Evolutionary conservation across 2,329 filamentous ascomycete species (phyloP).

Genomic region (Westerdykella ornata): DNA sequence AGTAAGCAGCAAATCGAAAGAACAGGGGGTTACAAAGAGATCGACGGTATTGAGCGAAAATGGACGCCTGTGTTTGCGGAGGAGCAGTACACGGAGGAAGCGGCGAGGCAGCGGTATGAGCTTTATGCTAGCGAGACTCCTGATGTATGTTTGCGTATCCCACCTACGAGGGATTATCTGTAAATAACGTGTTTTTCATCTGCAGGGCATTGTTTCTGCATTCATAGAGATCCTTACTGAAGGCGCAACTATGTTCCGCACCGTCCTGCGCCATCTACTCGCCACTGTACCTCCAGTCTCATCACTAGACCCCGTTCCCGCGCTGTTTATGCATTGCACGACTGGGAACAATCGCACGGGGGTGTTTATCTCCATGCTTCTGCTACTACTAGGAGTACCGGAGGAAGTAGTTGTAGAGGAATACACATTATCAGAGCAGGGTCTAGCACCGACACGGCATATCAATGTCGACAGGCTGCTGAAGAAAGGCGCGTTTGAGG

Average conservation of each 20-base stretch:
- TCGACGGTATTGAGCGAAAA: conserved; percentile 43
- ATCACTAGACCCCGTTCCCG: conserved; percentile 27
- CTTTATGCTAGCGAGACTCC: conserved; percentile 52
- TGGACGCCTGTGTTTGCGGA: conserved; percentile 60
- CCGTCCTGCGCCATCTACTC: conserved; percentile 55
- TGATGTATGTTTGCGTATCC: conserved; percentile 25
- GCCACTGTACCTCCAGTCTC: conserved; percentile 11
- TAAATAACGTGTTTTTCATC: background rate
- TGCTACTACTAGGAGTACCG: conserved; percentile 55
- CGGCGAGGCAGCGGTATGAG: conserved; percentile 52
- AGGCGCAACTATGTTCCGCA: conserved; percentile 48
- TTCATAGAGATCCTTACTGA: conserved; percentile 55
- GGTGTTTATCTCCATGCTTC: conserved; percentile 57
- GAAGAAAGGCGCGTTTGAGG: conserved; percentile 44
- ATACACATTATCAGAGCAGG: conserved; percentile 59
- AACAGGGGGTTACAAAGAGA: conserved; percentile 29
- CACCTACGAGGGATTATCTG: background rate
- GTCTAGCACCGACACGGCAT: conserved; percentile 31
- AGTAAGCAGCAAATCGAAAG: conserved; percentile 54
- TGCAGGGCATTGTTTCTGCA: conserved; percentile 53
- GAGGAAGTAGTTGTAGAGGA: conserved; percentile 53
- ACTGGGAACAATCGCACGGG: conserved; percentile 71
- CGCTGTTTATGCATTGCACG: conserved; percentile 64
- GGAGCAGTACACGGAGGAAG: conserved; percentile 54
- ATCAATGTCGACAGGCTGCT: conserved; percentile 42